phyloP scores from a whole-genome alignment of 495 filamentous ascomycete species.

The Cercophora newfieldiana region DNA sequence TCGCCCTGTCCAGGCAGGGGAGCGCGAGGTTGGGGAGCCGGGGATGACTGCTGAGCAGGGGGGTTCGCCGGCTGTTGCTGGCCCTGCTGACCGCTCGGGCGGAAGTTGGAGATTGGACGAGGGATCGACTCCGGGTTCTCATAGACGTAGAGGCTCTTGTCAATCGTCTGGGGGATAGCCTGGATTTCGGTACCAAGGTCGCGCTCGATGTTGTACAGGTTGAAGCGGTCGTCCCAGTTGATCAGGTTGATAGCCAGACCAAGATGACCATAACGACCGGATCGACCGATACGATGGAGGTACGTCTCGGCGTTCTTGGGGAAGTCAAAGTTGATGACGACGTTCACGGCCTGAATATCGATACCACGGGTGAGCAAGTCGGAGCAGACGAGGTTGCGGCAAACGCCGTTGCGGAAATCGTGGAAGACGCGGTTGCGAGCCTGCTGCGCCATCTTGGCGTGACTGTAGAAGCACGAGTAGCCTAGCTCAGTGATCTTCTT shows the following conservation, averaged over 20 bases:
- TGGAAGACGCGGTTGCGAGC: slow-evolving; percentile 98
- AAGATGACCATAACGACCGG: slow-evolving; percentile 93
- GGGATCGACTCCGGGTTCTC: slow-evolving; percentile 95
- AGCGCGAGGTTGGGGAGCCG: slow-evolving; percentile 16
- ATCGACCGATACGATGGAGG: slow-evolving; percentile 96
- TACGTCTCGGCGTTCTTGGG: slow-evolving; percentile 99
- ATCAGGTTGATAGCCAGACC: slow-evolving; percentile 98
- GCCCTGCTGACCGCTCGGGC: slow-evolving; percentile 26
- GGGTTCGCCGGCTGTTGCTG: slow-evolving; percentile 30
- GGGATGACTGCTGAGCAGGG: slow-evolving; percentile 28
- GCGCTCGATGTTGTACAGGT: slow-evolving; percentile 97
- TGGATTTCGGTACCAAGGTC: slow-evolving; percentile 97
- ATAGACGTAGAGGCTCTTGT: slow-evolving; percentile 98
- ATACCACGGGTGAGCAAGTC: slow-evolving; percentile 98
- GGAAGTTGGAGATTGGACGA: slow-evolving; percentile 61
- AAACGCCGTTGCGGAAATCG: slow-evolving; percentile 96
- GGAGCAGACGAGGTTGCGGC: slow-evolving; percentile 96
- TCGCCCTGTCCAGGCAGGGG: slow-evolving; percentile 23
- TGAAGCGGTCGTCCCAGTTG: slow-evolving; percentile 99
- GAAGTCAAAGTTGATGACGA: slow-evolving; percentile 99
- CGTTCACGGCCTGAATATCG: slow-evolving; percentile 98
- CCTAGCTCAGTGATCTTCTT: slow-evolving; percentile 99
- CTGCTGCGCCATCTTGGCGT: slow-evolving; percentile 97
- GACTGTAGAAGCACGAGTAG: slow-evolving; percentile 99
- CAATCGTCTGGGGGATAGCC: slow-evolving; percentile 88